Base-by-base conservation (phyloP, 768 basidiomycete genomes). In the Lentinula sp. region DNA sequence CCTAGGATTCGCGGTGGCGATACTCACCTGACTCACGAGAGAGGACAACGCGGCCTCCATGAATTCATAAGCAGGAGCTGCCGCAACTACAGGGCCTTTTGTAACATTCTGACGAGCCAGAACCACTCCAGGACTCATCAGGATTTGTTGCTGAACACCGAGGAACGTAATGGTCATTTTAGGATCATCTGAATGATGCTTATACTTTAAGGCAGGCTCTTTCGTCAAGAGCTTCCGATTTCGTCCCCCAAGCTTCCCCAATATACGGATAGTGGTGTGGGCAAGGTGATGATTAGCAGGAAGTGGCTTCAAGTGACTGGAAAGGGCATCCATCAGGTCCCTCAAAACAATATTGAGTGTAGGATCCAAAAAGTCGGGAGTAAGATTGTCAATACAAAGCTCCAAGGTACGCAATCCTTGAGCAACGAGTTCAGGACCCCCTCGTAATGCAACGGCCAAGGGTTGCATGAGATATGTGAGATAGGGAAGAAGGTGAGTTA, bases 311-410 rank as follows among this genome's bases (percentile, higher is more conserved):
- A 99, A 77, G 67, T 95, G 90, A 65, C 85, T 88, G 73, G 96
- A 93, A 23, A 99, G 80, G 0, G 95, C 96, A 63, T 91, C 90
- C 92, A 95, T 98, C 60, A 99, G 77, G 64, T 98, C 94, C 51
- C 94, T 82, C 46, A 97, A 80, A 48, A 98, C 95, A 0, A 91
- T 93, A 63, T 87, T 92, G 64, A 98, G 84, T 2, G 94, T 95
- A 3, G 97, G 97, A 68, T 98, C 96, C 33, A 99, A 82, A 77
- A 98, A 98, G 73, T 98, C 97, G 2, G 94, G 93, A 0, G 94
- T 97, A 32, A 99, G 82, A 70, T 98, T 99, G 77, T 99, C 97
- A 68, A 98, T 96, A 75, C 96, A 98, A n/a, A 99, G 81, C 72
- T 99, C 97, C 61, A 99, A 83, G 0, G 97, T 99, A 6, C 97